A percentile compares a stretch with the other conserved stretches of the same genome.
Conservation (phyloP, 2,329 filamentous ascomycete genomes). For the Pestalotiopsis sp. region DNA sequence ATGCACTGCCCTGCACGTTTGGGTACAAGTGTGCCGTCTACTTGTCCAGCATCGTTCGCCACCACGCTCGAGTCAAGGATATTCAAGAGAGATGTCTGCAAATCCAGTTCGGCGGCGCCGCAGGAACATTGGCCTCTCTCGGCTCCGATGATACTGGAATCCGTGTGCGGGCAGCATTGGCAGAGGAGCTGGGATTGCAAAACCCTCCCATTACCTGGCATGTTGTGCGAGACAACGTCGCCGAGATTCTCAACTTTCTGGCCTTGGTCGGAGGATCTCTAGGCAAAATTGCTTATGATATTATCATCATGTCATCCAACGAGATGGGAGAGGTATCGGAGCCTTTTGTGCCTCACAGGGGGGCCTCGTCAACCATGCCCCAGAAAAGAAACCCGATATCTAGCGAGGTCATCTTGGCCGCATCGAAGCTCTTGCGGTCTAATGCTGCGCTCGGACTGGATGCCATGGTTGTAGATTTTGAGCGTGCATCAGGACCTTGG, state of each 20-base stretch:
- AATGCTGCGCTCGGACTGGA: conserved; percentile 53
- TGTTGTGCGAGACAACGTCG: conserved; percentile 52
- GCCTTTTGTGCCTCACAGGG: conserved; percentile 54
- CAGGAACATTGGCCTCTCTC: conserved; percentile 54
- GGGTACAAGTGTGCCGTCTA: conserved; percentile 59
- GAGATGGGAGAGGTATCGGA: conserved; percentile 55
- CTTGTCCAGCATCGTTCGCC: conserved; percentile 48
- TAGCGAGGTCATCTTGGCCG: conserved; percentile 54
- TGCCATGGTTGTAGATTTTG: conserved; percentile 58
- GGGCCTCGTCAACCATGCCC: conserved; percentile 57
- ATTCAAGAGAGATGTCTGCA: conserved; percentile 45
- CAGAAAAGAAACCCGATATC: conserved; percentile 61
- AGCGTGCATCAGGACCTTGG: conserved; percentile 58
- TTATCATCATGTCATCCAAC: conserved; percentile 59
- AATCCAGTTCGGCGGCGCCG: conserved; percentile 58
- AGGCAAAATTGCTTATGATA: conserved; percentile 55
- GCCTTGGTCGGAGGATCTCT: conserved; percentile 53
- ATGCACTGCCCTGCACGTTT: conserved; percentile 57
- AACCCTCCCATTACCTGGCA: conserved; percentile 59
- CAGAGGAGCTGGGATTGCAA: conserved; percentile 43
- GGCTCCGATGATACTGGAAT: conserved; percentile 47
- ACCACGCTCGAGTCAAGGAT: conserved; percentile 46
- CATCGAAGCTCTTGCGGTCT: conserved; percentile 52
- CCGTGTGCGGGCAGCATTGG: conserved; percentile 47
- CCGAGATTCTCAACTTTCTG: conserved; percentile 53